Percentiles rank a stretch among this genome's conserved stretches.
Evolutionary conservation across 352 stramenopile species (phyloP).

Genomic region (Phytophthora megakarya): DNA sequence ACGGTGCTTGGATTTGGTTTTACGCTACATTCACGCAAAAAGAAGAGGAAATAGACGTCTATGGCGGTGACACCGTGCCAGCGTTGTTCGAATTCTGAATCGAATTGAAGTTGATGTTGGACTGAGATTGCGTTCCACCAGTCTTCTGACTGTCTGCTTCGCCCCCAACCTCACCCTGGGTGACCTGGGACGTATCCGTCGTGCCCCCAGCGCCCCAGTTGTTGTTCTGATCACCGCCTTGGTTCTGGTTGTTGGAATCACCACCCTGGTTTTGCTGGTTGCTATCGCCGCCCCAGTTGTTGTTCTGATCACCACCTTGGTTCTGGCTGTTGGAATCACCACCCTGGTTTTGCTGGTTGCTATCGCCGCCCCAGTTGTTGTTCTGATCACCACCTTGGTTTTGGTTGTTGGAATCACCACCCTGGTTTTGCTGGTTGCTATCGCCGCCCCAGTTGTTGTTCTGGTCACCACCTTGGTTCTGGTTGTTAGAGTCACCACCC

Average conservation of each 20-base stretch:
- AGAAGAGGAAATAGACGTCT: background rate
- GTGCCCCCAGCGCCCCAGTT: background rate
- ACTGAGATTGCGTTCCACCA: background rate
- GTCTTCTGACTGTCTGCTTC: constrained; percentile 5
- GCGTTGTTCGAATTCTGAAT: constrained; percentile 4
- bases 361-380: background rate
- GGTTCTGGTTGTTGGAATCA: background rate
- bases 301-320: background rate
- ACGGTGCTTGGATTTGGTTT: background rate
- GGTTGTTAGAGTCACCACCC: background rate
- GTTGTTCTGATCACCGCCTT: background rate
- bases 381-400: background rate
- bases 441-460: background rate
- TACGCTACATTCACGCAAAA: constrained; percentile 19
- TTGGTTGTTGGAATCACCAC: background rate
- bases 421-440: background rate
- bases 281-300: background rate
- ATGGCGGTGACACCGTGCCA: constrained; percentile 12
- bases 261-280: constrained; percentile 1
- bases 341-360: background rate
- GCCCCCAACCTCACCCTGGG: constrained; percentile 5
- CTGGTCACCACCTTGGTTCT: background rate
- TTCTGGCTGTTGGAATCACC: background rate
- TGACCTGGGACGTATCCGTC: constrained; percentile 3
- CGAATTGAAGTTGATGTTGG: constrained; percentile 22